Conservation (phyloP, 148 eudicot genomes). For the Chenopodium quinoa region DNA sequence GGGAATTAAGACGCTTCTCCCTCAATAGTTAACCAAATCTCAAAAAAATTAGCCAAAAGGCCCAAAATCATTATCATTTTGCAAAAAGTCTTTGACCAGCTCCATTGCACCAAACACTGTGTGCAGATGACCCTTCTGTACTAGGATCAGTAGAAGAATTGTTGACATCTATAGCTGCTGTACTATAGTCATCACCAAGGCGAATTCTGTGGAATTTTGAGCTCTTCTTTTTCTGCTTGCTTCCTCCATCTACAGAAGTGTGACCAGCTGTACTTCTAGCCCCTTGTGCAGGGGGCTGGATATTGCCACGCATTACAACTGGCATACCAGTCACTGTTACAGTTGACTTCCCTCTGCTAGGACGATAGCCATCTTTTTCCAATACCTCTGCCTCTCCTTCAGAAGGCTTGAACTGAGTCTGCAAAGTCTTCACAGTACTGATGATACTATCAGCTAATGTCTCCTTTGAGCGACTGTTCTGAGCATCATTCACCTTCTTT, state of each 20-base stretch:
- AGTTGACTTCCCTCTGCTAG: conserved; percentile 50
- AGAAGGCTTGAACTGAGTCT: conserved; percentile 51
- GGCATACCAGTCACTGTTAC: conserved; percentile 25
- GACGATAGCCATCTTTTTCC: conserved; percentile 78
- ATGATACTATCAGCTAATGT: conserved; percentile 57
- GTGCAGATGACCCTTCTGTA: conserved; percentile 45
- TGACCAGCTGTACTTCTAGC: conserved; percentile 23
- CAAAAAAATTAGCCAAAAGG: background rate
- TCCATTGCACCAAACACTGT: conserved; percentile 75
- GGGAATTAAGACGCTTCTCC: background rate
- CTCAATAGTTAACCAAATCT: background rate
- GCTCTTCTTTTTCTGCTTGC: conserved; percentile 71
- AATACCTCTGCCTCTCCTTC: conserved; percentile 78
- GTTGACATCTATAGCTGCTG: conserved; percentile 47
- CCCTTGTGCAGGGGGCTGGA: conserved; percentile 8
- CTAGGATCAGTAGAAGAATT: conserved; percentile 42
- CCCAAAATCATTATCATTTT: conserved; percentile 21
- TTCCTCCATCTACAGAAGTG: conserved; percentile 39
- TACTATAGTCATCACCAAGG: conserved; percentile 66
- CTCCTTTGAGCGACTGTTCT: conserved; percentile 42
- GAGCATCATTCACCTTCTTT: conserved; percentile 40
- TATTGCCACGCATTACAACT: conserved; percentile 22
- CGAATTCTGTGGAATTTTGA: conserved; percentile 78
- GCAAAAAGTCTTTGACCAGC: conserved; percentile 72
- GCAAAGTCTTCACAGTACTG: conserved; percentile 65